Evolutionary conservation across 768 basidiomycete genomes (phyloP), one percentile per base, ranked within the genome.

Genomic region (Coprinopsis marcescibilis): DNA sequence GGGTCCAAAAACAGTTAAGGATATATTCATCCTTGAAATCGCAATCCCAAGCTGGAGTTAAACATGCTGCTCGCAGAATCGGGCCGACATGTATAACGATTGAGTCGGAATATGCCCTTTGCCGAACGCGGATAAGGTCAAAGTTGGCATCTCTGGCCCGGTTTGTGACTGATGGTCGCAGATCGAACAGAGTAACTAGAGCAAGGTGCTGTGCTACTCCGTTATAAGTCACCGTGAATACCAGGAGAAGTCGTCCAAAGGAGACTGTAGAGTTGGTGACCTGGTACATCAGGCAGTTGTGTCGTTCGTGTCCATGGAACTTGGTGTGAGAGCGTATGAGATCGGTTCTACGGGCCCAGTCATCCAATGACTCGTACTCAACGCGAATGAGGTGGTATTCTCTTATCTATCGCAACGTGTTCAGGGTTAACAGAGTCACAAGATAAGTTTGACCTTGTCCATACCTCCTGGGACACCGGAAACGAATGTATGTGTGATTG

Each of bases 361-460:
- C 3, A 39, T 21, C 19, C 10, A 43, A 20, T 11, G 2, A 12
- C 4, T 2, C 20, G 20, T 24, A 30, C 32, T 67, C 68, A 58
- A 68, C 67, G 0, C 33, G 26, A 0, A 56, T 64, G 23, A 66
- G 54, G 39, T 68, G 37, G 63, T 65, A 51, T 8, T 8, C 30
- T 8, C 10, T 32, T 8, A 32, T 32, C 30, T 32, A 32, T 8
- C 8, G 10, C 8, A 8, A 32, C n/a, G 8, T 32, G 10, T 32
- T 8, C n/a, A 32, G n/a, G 30, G 8, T n/a, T 8, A 32, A 32
- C n/a, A n/a, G 10, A n/a, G 30, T 32, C 30, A 32, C 30, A n/a
- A 32, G 30, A n/a, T n/a, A 32, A n/a, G 30, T 8, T 32, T 32
- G 10, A 32, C 10, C 30, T 32, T 32, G n/a, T n/a, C n/a, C n/a